These are phyloP conservation scores for Teunomyces pallodes DNA, from an alignment of 805 yeast species.

Conservation along the genomic window DNA sequence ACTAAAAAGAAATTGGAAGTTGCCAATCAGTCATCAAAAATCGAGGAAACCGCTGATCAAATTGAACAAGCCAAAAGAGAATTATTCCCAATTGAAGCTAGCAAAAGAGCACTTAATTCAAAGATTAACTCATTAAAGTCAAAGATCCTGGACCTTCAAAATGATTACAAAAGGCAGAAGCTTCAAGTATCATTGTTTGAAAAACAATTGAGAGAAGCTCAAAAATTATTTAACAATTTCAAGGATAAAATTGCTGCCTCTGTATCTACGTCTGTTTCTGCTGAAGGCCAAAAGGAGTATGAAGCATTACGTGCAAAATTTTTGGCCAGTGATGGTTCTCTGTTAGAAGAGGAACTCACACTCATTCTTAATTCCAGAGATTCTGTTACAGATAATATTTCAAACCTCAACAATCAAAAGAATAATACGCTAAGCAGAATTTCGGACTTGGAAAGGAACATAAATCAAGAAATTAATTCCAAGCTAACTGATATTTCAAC, in stretches of 20 bases:
- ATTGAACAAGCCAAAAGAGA: constrained; percentile 47
- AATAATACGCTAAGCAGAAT: constrained; percentile 39
- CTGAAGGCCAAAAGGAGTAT: constrained; percentile 56
- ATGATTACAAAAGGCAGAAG: constrained; percentile 55
- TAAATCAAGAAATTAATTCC: constrained; percentile 35
- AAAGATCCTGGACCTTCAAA: constrained; percentile 47
- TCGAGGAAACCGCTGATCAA: constrained; percentile 34
- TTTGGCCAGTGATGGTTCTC: constrained; percentile 55
- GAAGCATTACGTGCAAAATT: constrained; percentile 55
- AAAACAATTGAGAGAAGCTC: constrained; percentile 47
- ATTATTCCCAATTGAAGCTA: constrained; percentile 62
- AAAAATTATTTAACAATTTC: constrained; percentile 28
- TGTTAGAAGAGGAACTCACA: constrained; percentile 49
- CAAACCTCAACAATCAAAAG: constrained; percentile 27
- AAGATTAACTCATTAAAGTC: constrained; percentile 47
- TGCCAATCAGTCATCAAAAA: constrained; percentile 38
- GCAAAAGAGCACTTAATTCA: constrained; percentile 44
- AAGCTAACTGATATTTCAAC: constrained; percentile 27
- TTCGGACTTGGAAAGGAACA: constrained; percentile 34
- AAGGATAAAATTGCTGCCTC: constrained; percentile 21
- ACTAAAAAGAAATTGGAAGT: constrained; percentile 45
- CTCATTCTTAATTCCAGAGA: constrained; percentile 43
- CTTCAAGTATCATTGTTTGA: constrained; percentile 39
- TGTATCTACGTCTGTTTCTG: constrained; percentile 34
- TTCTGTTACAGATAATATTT: constrained; percentile 30